Percentiles rank a stretch among this genome's conserved stretches.
phyloP scores from a whole-genome alignment of 2,329 filamentous ascomycete species.

The Fusarium sp. region DNA sequence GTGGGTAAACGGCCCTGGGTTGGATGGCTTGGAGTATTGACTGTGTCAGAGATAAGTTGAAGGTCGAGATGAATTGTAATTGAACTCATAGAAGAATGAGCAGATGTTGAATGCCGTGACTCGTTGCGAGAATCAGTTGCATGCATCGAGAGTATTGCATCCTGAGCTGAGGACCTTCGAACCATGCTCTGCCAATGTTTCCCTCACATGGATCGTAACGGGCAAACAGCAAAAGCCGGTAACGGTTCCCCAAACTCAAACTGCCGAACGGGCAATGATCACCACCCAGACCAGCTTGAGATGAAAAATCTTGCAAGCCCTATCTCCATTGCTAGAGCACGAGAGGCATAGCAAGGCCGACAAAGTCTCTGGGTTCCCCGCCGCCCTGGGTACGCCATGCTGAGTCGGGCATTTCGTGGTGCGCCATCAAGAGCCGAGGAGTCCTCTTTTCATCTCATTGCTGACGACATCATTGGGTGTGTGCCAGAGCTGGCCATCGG shows the following conservation, averaged over 20 bases:
- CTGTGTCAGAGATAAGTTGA: conserved; percentile 22
- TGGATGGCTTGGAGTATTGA: conserved; percentile 5
- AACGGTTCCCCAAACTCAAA: conserved; percentile 36
- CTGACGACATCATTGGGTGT: conserved; percentile 19
- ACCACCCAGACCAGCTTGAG: background rate
- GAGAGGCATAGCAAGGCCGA: conserved; percentile 22
- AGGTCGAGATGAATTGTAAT: conserved; percentile 13
- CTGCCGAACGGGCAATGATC: conserved; percentile 25
- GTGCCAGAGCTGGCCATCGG: conserved; percentile 8
- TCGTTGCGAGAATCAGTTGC: background rate
- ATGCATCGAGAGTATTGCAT: background rate
- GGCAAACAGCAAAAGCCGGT: background rate
- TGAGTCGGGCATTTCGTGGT: background rate
- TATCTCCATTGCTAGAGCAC: conserved; percentile 24
- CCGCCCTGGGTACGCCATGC: conserved; percentile 16
- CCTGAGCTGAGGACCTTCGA: background rate
- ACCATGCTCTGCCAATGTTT: conserved; percentile 1
- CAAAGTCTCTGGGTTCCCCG: conserved; percentile 33
- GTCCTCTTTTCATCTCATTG: conserved; percentile 32
- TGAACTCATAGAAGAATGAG: background rate
- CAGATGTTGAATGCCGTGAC: background rate
- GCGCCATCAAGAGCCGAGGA: conserved; percentile 8
- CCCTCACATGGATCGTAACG: background rate
- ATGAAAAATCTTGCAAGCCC: conserved; percentile 25
- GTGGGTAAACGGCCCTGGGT: conserved; percentile 18